These are phyloP conservation scores for Astragalus glycyphyllos DNA, from an alignment of 306 rosid species.

Conservation along the genomic window DNA sequence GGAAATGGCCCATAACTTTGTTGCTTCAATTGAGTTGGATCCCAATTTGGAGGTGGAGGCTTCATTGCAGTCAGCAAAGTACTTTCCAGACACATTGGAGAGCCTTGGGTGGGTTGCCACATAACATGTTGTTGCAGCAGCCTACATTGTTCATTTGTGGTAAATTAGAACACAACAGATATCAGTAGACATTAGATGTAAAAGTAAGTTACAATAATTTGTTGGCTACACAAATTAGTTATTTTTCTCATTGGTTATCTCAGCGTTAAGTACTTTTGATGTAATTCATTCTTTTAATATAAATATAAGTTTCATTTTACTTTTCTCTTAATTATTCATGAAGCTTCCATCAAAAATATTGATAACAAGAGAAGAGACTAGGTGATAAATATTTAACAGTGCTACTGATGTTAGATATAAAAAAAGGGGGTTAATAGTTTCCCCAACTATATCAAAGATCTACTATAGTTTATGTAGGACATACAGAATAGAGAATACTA, in stretches of 20 bases:
- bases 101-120: conserved; percentile 75
- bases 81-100: conserved; percentile 67
- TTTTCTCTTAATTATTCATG: too few relatives aligned
- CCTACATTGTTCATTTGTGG: conserved; percentile 49
- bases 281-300: too few relatives aligned
- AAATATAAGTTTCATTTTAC: too few relatives aligned
- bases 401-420: too few relatives aligned
- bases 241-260: too few relatives aligned
- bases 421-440: too few relatives aligned
- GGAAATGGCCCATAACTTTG: conserved; percentile 74
- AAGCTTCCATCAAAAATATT: too few relatives aligned
- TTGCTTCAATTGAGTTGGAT: conserved; percentile 57
- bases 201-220: too few relatives aligned
- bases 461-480: not conserved
- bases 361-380: not conserved
- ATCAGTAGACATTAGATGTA: too few relatives aligned
- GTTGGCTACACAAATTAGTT: too few relatives aligned
- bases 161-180: not conserved
- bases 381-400: not conserved
- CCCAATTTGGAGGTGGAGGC: conserved; percentile 71
- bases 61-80: conserved; percentile 88
- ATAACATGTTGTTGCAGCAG: conserved; percentile 95
- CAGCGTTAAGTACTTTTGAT: too few relatives aligned
- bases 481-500: not conserved
- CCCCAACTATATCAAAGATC: not conserved